These are phyloP conservation scores for Pythium sp. DNA, from an alignment of 352 stramenopile genomes.

Conservation along the genomic window DNA sequence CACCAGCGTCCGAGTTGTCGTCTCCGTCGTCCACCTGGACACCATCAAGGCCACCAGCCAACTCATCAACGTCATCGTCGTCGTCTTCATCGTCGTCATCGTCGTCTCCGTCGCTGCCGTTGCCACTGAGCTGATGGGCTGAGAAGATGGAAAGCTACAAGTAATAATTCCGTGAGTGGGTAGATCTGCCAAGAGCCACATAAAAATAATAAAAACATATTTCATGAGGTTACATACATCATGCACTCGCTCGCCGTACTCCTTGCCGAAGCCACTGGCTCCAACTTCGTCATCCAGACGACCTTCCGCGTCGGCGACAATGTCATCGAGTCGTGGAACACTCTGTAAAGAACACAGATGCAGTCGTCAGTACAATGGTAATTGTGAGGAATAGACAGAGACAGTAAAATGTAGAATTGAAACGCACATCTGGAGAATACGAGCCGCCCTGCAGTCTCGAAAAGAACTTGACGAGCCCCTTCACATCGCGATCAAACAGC, in stretches of 20 bases:
- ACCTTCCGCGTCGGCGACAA: conserved; percentile 57
- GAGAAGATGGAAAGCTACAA: conserved; percentile 79
- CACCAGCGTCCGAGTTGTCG: conserved; percentile 18
- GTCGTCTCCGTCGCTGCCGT: conserved; percentile 38
- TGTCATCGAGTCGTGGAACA: conserved; percentile 59
- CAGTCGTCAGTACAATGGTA: conserved; percentile 7
- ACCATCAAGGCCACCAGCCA: conserved; percentile 38
- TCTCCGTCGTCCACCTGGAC: conserved; percentile 30
- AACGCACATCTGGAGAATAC: conserved; percentile 85
- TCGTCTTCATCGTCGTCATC: conserved; percentile 39
- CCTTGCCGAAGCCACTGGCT: conserved; percentile 77
- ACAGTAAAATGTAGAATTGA: conserved; percentile 18
- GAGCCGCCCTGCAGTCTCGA: conserved; percentile 77
- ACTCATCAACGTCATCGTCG: conserved; percentile 30
- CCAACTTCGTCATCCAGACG: conserved; percentile 70
- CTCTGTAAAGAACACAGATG: conserved; percentile 27
- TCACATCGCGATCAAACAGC: conserved; percentile 94
- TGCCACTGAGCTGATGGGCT: conserved; percentile 47
- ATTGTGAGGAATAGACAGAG: conserved; percentile 18
- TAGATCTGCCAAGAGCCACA: background rate
- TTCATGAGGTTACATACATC: conserved; percentile 33
- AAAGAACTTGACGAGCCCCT: conserved; percentile 96
- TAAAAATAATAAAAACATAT: too few species aligned
- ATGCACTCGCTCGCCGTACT: conserved; percentile 70
- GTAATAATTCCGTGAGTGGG: background rate